Base-by-base conservation (phyloP, 2,329 filamentous ascomycete genomes). In the Fusarium liriodendri region DNA sequence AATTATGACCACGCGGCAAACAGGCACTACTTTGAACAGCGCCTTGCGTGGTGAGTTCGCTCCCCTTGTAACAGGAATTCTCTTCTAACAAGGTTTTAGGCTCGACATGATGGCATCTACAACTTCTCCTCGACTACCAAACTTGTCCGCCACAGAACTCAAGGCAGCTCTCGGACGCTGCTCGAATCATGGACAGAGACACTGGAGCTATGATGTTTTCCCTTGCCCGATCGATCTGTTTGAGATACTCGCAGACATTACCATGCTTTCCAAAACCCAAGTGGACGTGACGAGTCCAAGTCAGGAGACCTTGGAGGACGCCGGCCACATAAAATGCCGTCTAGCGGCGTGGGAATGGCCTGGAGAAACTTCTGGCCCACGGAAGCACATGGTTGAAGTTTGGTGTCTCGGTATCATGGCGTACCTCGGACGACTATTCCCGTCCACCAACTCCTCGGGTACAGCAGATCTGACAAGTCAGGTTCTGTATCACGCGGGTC, bases 191-290 rank as follows among this genome's bases (percentile, higher is more conserved):
- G 20, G 4, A 1, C 20, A 4, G 5, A 55, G 68, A 1, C 37
- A 57, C 20, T 70, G 68, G 68, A 61, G 66, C 5, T 70, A 69
- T 9, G 66, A 70, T 27, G 68, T 70, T 2, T 70, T 70, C 11
- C 68, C 68, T 0, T 70, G 68, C 0, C 68, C 68, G 1, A 50
- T 69, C 3, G 68, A 69, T 4, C n/a, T 70, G 0, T 70, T 70
- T 20, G 66, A 70, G n/a, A 69, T 69, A 2, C 64, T 69, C 0
- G 20, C 25, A 14, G 54, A 70, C 9, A 37, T n/a, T 1, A 57
- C 60, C 0, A 50, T 65, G 5, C 54, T 70, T 5, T 65, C 37
- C 20, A 70, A 65, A 37, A 7, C 1, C 9, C 14, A 14, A 8
- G 1, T 18, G 2, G 18, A 10, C 33, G 20, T 4, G 1, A 13